phyloP scores from a whole-genome alignment of 2,329 filamentous ascomycete genomes.

The Diaporthe vaccinii region DNA sequence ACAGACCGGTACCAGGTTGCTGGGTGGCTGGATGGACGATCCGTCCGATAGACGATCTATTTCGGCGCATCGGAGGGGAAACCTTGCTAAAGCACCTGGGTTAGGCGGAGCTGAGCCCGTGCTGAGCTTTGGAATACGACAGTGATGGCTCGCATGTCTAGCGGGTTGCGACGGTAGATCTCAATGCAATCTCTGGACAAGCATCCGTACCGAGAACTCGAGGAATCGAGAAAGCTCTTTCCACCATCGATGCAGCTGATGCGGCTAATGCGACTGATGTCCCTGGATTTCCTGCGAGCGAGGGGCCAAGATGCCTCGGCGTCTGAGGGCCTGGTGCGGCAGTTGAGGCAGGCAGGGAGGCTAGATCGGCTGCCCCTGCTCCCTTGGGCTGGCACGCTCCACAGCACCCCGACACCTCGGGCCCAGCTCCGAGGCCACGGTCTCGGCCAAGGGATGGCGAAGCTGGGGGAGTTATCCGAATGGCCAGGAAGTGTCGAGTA shows the following conservation, averaged over 20 bases:
- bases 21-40: slow-evolving; percentile 18
- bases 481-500: neutral
- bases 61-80: neutral
- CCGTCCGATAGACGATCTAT: slow-evolving; percentile 2
- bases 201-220: slow-evolving; percentile 4
- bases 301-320: slow-evolving; percentile 18
- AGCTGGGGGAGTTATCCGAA: slow-evolving; percentile 14
- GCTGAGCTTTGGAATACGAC: slow-evolving; percentile 10
- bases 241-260: neutral
- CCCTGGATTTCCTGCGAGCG: neutral
- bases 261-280: neutral
- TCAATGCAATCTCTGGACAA: slow-evolving; percentile 29
- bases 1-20: neutral
- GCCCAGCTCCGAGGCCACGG: slow-evolving; percentile 22
- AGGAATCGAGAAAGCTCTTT: neutral
- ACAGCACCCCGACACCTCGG: slow-evolving; percentile 3
- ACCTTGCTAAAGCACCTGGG: neutral
- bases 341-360: neutral
- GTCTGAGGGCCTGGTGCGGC: slow-evolving; percentile 19
- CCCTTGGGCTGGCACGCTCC: neutral
- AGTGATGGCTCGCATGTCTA: slow-evolving; percentile 8
- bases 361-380: neutral
- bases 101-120: neutral
- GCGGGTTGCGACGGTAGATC: slow-evolving; percentile 30
- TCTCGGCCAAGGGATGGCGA: slow-evolving; percentile 15